Percentiles rank a stretch among this genome's conserved stretches.
Evolutionary conservation across 768 basidiomycete genomes (phyloP).

Genomic region (Coprinopsis marcescibilis): DNA sequence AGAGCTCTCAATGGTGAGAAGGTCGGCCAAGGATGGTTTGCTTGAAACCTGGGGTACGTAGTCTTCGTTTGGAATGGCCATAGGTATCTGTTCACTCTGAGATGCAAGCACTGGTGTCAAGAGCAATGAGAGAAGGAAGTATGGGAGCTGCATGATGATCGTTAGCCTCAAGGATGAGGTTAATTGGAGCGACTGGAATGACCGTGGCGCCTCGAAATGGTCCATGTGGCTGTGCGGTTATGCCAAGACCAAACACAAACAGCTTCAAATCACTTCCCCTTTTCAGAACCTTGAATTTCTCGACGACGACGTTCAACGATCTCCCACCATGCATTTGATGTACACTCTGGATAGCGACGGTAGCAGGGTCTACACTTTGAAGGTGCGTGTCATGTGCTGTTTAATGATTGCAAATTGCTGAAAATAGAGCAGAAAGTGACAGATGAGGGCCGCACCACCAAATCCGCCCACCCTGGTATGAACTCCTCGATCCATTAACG

Average conservation of each 20-base stretch:
- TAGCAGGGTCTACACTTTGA: conserved; percentile 87
- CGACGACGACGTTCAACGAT: too few relatives aligned
- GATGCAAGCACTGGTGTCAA: conserved; percentile 25
- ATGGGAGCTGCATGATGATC: conserved; percentile 27
- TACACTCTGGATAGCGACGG: conserved; percentile 77
- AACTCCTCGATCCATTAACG: conserved; percentile 6
- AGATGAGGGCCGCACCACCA: conserved; percentile 75
- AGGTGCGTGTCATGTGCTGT: conserved; percentile 44
- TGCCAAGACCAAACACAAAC: too few relatives aligned
- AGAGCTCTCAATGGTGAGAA: conserved; percentile 69
- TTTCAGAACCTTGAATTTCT: too few relatives aligned
- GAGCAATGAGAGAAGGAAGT: conserved; percentile 25
- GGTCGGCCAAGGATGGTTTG: conserved; percentile 62
- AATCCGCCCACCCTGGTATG: conserved; percentile 95
- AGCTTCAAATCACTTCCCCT: too few relatives aligned
- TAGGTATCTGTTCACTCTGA: conserved; percentile 28
- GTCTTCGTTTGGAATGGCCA: conserved; percentile 14
- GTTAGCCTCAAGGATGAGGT: neutral
- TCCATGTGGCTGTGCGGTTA: too few relatives aligned
- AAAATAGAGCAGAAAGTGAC: conserved; percentile 67
- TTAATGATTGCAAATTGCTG: neutral
- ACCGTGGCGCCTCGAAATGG: too few relatives aligned
- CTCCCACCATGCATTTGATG: conserved; percentile 90
- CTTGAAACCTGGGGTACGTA: conserved; percentile 33
- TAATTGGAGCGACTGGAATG: too few relatives aligned